phyloP scores from a whole-genome alignment of 2,329 filamentous ascomycete species.

The Fusarium coffeatum region DNA sequence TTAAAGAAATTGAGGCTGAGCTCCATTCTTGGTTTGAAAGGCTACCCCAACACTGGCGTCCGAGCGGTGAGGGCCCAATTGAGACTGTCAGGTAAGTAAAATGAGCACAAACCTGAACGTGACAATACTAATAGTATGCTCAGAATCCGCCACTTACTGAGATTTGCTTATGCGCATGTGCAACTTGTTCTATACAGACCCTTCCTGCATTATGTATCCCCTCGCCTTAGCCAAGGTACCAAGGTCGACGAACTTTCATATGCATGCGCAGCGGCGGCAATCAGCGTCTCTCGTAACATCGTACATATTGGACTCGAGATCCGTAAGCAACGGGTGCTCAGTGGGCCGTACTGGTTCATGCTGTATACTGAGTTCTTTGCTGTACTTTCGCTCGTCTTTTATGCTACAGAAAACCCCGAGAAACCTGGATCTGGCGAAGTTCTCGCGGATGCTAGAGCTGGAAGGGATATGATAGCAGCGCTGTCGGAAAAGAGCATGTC shows the following conservation, averaged over 20 bases:
- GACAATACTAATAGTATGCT: slow-evolving; percentile 13
- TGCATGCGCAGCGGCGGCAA: slow-evolving; percentile 73
- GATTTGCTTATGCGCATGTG: slow-evolving; percentile 84
- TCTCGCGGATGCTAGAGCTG: slow-evolving; percentile 84
- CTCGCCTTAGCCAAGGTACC: slow-evolving; percentile 65
- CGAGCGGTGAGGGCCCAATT: slow-evolving; percentile 79
- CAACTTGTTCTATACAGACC: slow-evolving; percentile 86
- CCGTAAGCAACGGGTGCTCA: slow-evolving; percentile 78
- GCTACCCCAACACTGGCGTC: slow-evolving; percentile 80
- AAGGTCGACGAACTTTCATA: slow-evolving; percentile 81
- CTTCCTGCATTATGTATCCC: slow-evolving; percentile 85
- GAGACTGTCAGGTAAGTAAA: slow-evolving; percentile 77
- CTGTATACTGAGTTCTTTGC: slow-evolving; percentile 87
- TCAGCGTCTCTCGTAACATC: slow-evolving; percentile 76
- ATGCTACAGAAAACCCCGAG: slow-evolving; percentile 82
- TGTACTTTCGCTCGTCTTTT: slow-evolving; percentile 82
- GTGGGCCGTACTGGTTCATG: slow-evolving; percentile 88
- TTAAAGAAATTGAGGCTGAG: slow-evolving; percentile 73
- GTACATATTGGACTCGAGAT: slow-evolving; percentile 84
- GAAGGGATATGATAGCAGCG: slow-evolving; percentile 82
- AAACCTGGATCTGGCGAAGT: slow-evolving; percentile 81
- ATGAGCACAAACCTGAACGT: background rate
- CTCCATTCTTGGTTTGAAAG: slow-evolving; percentile 72
- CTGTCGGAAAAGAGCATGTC: slow-evolving; percentile 87
- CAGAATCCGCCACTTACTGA: slow-evolving; percentile 77